phyloP scores from a whole-genome alignment of 805 yeast genomes.

The Cyberlindnera euphorbiae region DNA sequence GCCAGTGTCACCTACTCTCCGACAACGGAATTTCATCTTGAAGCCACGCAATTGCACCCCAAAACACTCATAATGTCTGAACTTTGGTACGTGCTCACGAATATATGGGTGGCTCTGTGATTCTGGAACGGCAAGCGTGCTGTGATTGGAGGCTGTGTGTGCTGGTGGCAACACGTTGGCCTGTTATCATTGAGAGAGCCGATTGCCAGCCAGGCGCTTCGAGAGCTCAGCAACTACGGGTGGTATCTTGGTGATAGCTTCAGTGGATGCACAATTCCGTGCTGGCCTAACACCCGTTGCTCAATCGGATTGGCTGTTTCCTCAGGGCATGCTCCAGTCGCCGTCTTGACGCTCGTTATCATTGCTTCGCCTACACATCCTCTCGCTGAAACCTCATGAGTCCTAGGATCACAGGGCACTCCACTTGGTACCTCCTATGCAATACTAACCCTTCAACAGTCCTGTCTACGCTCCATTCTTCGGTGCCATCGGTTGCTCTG shows the following conservation, averaged over 20 bases:
- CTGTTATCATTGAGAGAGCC: not conserved
- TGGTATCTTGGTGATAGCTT: too few species aligned
- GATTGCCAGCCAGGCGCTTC: too few species aligned
- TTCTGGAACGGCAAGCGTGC: not conserved
- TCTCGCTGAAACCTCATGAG: not conserved
- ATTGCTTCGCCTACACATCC: too few species aligned
- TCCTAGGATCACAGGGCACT: not conserved
- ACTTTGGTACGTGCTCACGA: slow-evolving; percentile 70
- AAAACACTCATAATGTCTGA: slow-evolving; percentile 49
- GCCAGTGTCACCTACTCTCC: too few species aligned
- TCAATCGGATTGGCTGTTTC: too few species aligned
- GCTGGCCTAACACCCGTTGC: too few species aligned
- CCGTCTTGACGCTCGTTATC: too few species aligned
- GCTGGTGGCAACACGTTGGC: slow-evolving; percentile 2
- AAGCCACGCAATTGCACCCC: slow-evolving; percentile 3
- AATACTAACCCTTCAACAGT: slow-evolving; percentile 9
- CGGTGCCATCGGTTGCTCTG: slow-evolving; percentile 99
- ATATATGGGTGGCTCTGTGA: not conserved
- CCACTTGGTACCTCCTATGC: too few species aligned
- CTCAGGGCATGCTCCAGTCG: too few species aligned
- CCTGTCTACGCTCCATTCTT: slow-evolving; percentile 63
- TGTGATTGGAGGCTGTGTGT: not conserved
- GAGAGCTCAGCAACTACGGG: too few species aligned
- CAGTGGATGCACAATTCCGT: too few species aligned
- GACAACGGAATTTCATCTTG: not conserved